phyloP scores from a whole-genome alignment of 495 filamentous ascomycete species.

The Haplographium delicatum region DNA sequence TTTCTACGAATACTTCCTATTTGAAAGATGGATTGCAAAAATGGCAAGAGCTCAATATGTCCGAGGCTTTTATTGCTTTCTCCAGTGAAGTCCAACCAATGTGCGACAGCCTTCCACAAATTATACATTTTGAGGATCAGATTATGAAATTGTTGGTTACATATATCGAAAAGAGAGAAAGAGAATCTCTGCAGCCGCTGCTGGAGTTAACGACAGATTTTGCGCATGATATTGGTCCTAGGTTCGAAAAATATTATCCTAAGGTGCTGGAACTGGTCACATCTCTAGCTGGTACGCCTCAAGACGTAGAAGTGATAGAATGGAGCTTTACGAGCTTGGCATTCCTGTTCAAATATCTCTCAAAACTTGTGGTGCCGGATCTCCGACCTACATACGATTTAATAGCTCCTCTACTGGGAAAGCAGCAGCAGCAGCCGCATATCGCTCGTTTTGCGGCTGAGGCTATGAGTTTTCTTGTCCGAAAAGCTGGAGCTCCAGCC shows the following conservation, averaged over 20 bases:
- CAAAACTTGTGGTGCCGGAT: conserved; percentile 76
- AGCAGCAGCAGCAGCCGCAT: conserved; percentile 71
- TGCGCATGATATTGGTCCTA: conserved; percentile 82
- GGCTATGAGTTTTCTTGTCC: conserved; percentile 86
- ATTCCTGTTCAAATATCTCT: conserved; percentile 96
- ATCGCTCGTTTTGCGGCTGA: conserved; percentile 90
- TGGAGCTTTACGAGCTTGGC: conserved; percentile 95
- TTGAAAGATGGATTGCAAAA: conserved; percentile 74
- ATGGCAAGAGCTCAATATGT: conserved; percentile 89
- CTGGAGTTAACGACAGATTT: conserved; percentile 81
- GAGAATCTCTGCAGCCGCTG: conserved; percentile 74
- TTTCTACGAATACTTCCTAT: conserved; percentile 63
- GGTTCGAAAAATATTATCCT: conserved; percentile 83
- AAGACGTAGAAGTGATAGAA: conserved; percentile 75
- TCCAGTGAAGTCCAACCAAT: conserved; percentile 64
- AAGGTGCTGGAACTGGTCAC: conserved; percentile 63
- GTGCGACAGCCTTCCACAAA: conserved; percentile 84
- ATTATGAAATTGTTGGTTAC: conserved; percentile 74
- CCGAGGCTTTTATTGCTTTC: conserved; percentile 71
- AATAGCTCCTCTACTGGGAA: conserved; percentile 82
- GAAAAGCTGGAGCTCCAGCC: conserved; percentile 74
- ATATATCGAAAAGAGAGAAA: conserved; percentile 72
- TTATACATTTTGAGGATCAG: conserved; percentile 78
- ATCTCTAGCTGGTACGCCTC: conserved; percentile 39
- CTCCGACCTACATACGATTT: conserved; percentile 76